Base-by-base conservation (phyloP, 2,329 filamentous ascomycete species). In the Cladosporium velox region DNA sequence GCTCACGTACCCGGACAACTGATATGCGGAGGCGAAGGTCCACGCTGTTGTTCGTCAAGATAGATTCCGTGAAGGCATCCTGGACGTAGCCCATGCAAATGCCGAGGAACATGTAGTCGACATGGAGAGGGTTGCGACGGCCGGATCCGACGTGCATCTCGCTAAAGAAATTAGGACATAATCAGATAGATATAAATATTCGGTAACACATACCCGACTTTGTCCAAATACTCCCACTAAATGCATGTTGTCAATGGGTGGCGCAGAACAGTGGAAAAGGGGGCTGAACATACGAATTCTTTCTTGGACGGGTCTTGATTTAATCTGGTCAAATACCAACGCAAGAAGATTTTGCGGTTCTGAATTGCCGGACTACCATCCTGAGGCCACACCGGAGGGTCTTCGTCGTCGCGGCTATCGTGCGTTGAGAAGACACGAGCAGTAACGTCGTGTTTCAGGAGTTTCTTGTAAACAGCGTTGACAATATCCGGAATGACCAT, bases 151-250 rank as follows among this genome's bases (percentile, higher is more conserved):
- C 88, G 76, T 93, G 91, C 90, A 93, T 93, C 83, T 91, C 87
- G 66, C 90, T 55, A 34, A n/a, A 12, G 28, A 55, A n/a, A 5
- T 55, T 14, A 55, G 18, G n/a, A n/a, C 3, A 32, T 8, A 18
- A 8, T 21, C 15, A 26, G 1, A n/a, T 30, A 5, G 14, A 21
- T 4, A 12, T 12, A 21, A 12, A 12, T 24, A 12, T 24, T 21
- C 12, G 30, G 28, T 30, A 6, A 11, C 10, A 34, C 52, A 34
- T 34, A 55, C 52, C 52, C 91, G 41, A 94, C 91, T 77, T 93
- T 93, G 79, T 93, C 90, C 54, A 94, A 81, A 74, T 94, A 94
- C 73, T 90, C 87, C 91, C 91, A 94, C 76, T 92, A 92, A 68
- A 30, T 4, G 10, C 26, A 24, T 21, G 3, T 49, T 34, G 26